Evolutionary conservation across 371 early-diverging fungal species (phyloP).

Genomic region (Rhizomucor miehei): DNA sequence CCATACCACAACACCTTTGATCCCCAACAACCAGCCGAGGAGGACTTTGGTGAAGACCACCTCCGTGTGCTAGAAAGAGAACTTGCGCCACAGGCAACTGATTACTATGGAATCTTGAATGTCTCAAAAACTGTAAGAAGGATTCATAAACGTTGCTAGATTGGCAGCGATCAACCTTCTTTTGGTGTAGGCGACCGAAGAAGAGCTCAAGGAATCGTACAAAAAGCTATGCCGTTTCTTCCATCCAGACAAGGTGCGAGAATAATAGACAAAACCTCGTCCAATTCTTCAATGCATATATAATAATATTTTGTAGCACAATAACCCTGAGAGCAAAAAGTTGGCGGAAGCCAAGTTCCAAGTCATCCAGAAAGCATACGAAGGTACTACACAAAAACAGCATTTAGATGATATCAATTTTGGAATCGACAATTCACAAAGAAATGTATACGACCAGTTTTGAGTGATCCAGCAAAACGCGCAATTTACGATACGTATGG

Average conservation of each 20-base stretch:
- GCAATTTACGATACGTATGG: conserved; percentile 93
- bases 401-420: neutral
- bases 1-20: conserved; percentile 50
- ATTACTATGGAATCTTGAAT: conserved; percentile 85
- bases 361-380: conserved; percentile 82
- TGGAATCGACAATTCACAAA: neutral
- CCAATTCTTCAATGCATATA: neutral
- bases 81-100: conserved; percentile 48
- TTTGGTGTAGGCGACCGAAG: conserved; percentile 68
- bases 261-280: neutral
- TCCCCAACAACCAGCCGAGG: conserved; percentile 30
- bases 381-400: conserved; percentile 59
- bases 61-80: conserved; percentile 41
- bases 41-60: conserved; percentile 43
- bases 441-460: conserved; percentile 54
- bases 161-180: neutral
- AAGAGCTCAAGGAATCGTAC: conserved; percentile 85
- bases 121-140: conserved; percentile 65
- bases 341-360: conserved; percentile 80
- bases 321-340: conserved; percentile 27
- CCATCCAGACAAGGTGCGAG: conserved; percentile 79
- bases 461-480: conserved; percentile 78
- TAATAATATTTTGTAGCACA: conserved; percentile 10
- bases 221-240: conserved; percentile 78
- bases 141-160: conserved; percentile 6